Conservation (phyloP, 768 basidiomycete genomes). For the Clitopilus hobsonii region DNA sequence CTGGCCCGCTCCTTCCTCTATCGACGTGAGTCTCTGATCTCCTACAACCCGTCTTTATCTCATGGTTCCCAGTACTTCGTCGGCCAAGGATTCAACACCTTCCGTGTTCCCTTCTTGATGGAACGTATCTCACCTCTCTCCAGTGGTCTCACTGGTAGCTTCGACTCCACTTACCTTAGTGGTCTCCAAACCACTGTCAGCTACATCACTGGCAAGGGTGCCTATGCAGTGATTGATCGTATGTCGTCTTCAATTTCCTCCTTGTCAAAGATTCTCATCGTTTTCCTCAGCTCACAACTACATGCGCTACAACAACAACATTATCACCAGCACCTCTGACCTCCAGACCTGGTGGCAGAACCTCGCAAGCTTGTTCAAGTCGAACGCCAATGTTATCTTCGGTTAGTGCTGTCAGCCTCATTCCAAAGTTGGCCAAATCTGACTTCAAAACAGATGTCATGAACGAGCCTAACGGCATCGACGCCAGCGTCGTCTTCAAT, state of each 20-base stretch:
- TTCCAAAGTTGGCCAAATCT: not conserved
- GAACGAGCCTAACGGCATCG: conserved; percentile 65
- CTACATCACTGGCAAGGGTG: conserved; percentile 60
- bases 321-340: conserved; percentile 42
- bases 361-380: conserved; percentile 46
- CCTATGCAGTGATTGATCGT: conserved; percentile 54
- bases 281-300: conserved; percentile 47
- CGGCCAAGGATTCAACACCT: conserved; percentile 52
- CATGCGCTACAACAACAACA: conserved; percentile 51
- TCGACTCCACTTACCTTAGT: conserved; percentile 47
- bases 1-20: conserved; percentile 42
- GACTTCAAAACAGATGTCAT: conserved; percentile 31
- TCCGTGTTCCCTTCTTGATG: conserved; percentile 57
- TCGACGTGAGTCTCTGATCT: conserved; percentile 21
- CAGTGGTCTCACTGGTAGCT: conserved; percentile 48
- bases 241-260: conserved; percentile 12
- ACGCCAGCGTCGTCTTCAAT: conserved; percentile 44
- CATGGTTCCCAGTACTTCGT: conserved; percentile 45
- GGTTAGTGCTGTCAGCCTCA: conserved; percentile 20
- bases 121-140: conserved; percentile 53
- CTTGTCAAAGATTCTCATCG: not conserved
- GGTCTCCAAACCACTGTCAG: conserved; percentile 45
- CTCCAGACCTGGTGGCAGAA: conserved; percentile 41
- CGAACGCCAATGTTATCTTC: conserved; percentile 52
- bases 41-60: not conserved